A percentile compares a stretch with the other conserved stretches of the same genome.
These are phyloP conservation scores for Naganishia sp. DNA, from an alignment of 1,284 basidiomycete species.

Conservation along the genomic window DNA sequence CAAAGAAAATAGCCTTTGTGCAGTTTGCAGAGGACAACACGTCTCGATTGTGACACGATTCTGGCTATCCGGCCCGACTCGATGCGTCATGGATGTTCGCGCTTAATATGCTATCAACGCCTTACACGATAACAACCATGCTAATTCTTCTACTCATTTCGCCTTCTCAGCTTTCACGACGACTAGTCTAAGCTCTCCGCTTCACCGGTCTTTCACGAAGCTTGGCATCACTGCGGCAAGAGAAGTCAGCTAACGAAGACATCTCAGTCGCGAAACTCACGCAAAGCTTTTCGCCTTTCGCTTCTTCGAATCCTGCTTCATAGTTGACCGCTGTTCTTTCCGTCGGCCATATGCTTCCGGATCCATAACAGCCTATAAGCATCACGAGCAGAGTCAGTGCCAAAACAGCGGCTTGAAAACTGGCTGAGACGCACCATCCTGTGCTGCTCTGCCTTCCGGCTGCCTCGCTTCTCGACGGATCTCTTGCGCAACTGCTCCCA, in stretches of 20 bases:
- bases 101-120: no score
- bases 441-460: constrained; percentile 68
- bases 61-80: no score
- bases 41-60: no score
- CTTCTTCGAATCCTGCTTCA: constrained; percentile 71
- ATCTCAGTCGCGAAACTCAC: constrained; percentile 37
- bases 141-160: no score
- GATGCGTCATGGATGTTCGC: no score
- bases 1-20: no score
- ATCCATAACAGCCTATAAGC: constrained; percentile 38
- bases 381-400: constrained; percentile 17
- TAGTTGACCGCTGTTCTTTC: constrained; percentile 75
- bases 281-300: constrained; percentile 62
- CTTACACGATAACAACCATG: no score
- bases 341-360: constrained; percentile 60
- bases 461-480: constrained; percentile 67
- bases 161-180: no score
- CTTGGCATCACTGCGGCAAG: constrained; percentile 28
- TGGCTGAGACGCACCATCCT: constrained; percentile 58
- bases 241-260: background rate
- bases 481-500: constrained; percentile 80
- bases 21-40: no score
- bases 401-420: constrained; percentile 1
- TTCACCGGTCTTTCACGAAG: constrained; percentile 29
- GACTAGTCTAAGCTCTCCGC: constrained; percentile 12